These are phyloP conservation scores for Dichotomopilus funicola DNA, from an alignment of 2,329 filamentous ascomycete species.

Conservation along the genomic window DNA sequence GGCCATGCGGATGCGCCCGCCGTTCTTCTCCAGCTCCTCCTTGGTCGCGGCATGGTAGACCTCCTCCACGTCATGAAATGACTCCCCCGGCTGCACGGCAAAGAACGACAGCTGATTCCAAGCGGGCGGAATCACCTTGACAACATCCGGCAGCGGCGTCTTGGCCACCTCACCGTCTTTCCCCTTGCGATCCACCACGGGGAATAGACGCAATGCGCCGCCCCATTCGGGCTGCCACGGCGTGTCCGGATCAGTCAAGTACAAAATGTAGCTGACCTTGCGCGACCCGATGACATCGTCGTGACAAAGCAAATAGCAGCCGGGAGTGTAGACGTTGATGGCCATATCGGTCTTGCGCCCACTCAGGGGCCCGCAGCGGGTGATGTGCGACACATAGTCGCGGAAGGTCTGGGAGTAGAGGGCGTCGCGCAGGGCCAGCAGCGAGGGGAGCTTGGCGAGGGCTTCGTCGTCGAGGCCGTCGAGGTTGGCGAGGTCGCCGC, in stretches of 20 bases:
- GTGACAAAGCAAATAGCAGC: constrained; percentile 91
- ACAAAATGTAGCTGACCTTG: constrained; percentile 93
- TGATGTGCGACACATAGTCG: constrained; percentile 80
- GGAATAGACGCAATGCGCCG: constrained; percentile 82
- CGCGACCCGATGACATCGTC: constrained; percentile 98
- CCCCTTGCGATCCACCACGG: constrained; percentile 57
- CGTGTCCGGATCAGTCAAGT: constrained; percentile 84
- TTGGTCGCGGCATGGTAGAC: constrained; percentile 67
- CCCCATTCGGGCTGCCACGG: constrained; percentile 92
- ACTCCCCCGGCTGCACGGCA: constrained; percentile 94
- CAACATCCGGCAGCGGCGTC: constrained; percentile 71
- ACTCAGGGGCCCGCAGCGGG: constrained; percentile 77
- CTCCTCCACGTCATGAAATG: constrained; percentile 98
- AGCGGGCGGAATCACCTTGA: constrained; percentile 80
- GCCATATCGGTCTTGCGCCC: constrained; percentile 98
- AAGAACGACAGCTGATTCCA: constrained; percentile 99
- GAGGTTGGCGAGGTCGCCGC: constrained; percentile 91
- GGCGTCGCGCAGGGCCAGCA: constrained; percentile 88
- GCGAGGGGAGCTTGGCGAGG: constrained; percentile 75
- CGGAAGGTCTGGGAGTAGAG: constrained; percentile 88
- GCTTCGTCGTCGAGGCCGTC: constrained; percentile 86
- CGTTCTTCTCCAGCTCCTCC: constrained; percentile 59
- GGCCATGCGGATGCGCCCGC: constrained; percentile 83
- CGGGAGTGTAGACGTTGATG: constrained; percentile 96
- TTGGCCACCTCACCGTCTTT: constrained; percentile 68